These are phyloP conservation scores for Daedaleopsis sinensis DNA, from an alignment of 768 basidiomycete genomes.

Conservation along the genomic window DNA sequence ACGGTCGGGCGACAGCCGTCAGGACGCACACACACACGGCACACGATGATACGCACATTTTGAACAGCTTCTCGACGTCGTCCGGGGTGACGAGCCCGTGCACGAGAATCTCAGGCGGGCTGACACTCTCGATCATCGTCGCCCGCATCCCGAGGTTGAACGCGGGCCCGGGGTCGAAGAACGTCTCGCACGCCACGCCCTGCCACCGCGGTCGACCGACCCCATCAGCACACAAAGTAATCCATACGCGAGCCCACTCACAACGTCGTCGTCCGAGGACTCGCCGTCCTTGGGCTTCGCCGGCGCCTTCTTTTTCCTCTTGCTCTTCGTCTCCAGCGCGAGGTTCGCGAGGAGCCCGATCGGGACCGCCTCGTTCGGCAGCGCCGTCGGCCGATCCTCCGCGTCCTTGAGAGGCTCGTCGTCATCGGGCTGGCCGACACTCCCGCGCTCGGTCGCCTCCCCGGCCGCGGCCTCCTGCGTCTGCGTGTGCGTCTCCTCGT, in stretches of 20 bases:
- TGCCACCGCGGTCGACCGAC: conserved; percentile 34
- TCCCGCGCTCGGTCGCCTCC: conserved; percentile 28
- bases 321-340: conserved; percentile 58
- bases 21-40: too few relatives aligned
- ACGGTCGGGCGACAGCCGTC: background rate
- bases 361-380: conserved; percentile 75
- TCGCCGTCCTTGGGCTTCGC: conserved; percentile 15
- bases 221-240: conserved; percentile 13
- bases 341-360: conserved; percentile 76
- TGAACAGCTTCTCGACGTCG: conserved; percentile 83
- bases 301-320: conserved; percentile 31
- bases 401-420: conserved; percentile 35
- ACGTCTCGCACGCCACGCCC: conserved; percentile 82
- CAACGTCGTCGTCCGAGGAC: conserved; percentile 60
- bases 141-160: conserved; percentile 72
- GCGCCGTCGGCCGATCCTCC: conserved; percentile 49
- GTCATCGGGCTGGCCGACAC: conserved; percentile 26
- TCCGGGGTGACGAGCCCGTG: conserved; percentile 77
- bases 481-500: conserved; percentile 27
- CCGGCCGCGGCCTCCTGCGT: conserved; percentile 13
- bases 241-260: conserved; percentile 28
- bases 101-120: conserved; percentile 79
- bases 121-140: conserved; percentile 74
- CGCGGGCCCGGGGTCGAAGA: conserved; percentile 84
- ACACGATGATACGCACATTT: conserved; percentile 73